These are phyloP conservation scores for Lactarius pseudohatsudake DNA, from an alignment of 768 basidiomycete species.

Conservation along the genomic window DNA sequence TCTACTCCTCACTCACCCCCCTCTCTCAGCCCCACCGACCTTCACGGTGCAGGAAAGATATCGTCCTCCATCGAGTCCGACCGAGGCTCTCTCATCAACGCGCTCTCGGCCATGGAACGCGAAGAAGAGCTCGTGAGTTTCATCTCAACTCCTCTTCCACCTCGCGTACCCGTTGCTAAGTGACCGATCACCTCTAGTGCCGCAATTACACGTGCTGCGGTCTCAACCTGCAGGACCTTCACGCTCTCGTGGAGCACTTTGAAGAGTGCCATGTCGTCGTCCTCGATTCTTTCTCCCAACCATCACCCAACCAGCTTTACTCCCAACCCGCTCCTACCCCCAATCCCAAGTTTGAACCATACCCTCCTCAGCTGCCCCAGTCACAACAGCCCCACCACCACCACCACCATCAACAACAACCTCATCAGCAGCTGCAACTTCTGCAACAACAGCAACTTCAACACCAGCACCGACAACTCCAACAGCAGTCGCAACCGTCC, in stretches of 20 bases:
- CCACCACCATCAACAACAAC: constrained; percentile 31
- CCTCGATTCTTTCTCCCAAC: constrained; percentile 44
- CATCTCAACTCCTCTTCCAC: constrained; percentile 11
- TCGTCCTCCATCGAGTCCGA: constrained; percentile 62
- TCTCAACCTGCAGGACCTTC: constrained; percentile 68
- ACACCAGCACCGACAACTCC: constrained; percentile 27
- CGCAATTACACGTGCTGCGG: constrained; percentile 92
- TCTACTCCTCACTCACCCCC: background rate
- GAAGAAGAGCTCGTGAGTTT: constrained; percentile 70
- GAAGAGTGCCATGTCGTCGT: constrained; percentile 88
- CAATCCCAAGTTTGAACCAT: constrained; percentile 20
- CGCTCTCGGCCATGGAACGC: constrained; percentile 61
- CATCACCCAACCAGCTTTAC: constrained; percentile 22
- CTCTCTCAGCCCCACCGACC: constrained; percentile 43
- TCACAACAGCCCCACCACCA: constrained; percentile 30
- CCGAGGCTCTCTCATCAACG: constrained; percentile 58
- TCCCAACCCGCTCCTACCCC: constrained; percentile 20
- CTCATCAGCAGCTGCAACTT: constrained; percentile 29
- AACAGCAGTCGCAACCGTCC: constrained; percentile 34
- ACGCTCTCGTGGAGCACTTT: constrained; percentile 88
- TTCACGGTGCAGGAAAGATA: constrained; percentile 44
- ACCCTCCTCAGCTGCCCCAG: constrained; percentile 11
- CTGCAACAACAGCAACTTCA: constrained; percentile 32
- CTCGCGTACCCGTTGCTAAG: constrained; percentile 19
- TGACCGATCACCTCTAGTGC: constrained; percentile 46